Percentiles rank a stretch among this genome's conserved stretches.
Conservation (phyloP, 2,329 filamentous ascomycete species). For the Cladosporium phlei region DNA sequence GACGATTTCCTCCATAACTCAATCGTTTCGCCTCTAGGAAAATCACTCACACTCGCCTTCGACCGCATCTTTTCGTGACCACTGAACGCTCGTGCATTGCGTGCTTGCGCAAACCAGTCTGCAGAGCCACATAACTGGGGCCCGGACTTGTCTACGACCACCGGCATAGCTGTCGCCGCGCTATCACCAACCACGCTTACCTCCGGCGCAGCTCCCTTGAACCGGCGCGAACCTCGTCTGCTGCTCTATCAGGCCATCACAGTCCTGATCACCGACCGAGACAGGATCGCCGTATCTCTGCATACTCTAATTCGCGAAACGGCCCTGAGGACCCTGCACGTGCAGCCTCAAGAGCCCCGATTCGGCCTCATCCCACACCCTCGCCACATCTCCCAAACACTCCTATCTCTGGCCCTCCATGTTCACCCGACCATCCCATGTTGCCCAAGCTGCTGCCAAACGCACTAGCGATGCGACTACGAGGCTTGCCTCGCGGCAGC, state of each 20-base stretch:
- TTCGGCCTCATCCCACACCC: not conserved
- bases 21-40: too few relatives aligned
- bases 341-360: too few relatives aligned
- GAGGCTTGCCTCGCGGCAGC: conserved; percentile 5
- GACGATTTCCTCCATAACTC: too few relatives aligned
- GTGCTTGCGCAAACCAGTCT: not conserved
- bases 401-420: conserved; percentile 1
- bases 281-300: conserved; percentile 5
- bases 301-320: not conserved
- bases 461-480: conserved; percentile 7
- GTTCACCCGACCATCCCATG: conserved; percentile 1
- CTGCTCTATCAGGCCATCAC: not conserved
- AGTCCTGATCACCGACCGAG: too few relatives aligned
- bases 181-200: conserved; percentile 9
- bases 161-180: conserved; percentile 1
- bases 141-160: not conserved
- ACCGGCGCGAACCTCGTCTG: conserved; percentile 2
- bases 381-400: conserved; percentile 4
- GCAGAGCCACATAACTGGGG: conserved; percentile 5
- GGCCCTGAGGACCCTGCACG: not conserved
- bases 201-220: conserved; percentile 5
- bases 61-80: not conserved
- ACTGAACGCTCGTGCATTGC: conserved; percentile 3
- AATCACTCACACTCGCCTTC: too few relatives aligned
- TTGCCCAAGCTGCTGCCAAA: conserved; percentile 6